Percentiles rank a stretch among this genome's conserved stretches.
Evolutionary conservation across 345 rosid genomes (phyloP).

Genomic region (Salix udensis): DNA sequence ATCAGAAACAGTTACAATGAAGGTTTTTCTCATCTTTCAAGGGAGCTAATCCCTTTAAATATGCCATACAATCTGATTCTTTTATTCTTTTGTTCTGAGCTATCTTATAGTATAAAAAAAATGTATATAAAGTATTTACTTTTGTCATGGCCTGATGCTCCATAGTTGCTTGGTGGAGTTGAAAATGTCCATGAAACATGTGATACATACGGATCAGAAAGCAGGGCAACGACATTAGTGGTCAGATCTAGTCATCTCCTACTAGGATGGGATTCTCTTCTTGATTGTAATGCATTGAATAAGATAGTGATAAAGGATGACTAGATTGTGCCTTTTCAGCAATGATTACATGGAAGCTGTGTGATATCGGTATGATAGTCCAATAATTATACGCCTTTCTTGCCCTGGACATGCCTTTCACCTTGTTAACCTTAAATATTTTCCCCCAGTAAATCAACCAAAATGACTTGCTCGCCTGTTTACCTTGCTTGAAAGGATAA

Average conservation of each 20-base stretch:
- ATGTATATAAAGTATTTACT: too few relatives aligned
- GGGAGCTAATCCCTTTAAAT: neutral
- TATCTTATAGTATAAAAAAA: neutral
- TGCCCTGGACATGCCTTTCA: neutral
- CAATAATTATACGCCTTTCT: neutral
- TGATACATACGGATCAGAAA: neutral
- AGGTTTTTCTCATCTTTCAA: neutral
- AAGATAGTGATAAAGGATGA: neutral
- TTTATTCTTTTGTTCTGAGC: neutral
- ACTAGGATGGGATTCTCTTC: neutral
- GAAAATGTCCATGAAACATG: neutral
- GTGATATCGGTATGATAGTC: neutral
- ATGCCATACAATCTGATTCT: neutral
- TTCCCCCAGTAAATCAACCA: too few relatives aligned
- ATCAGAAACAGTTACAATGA: constrained; percentile 15
- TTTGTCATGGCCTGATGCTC: neutral
- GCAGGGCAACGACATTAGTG: neutral
- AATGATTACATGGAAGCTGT: neutral
- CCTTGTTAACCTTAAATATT: neutral
- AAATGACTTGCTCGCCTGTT: too few relatives aligned
- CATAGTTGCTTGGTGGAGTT: constrained; percentile 3
- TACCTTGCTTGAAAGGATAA: too few relatives aligned
- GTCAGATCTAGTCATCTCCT: neutral
- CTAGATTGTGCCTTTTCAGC: neutral
- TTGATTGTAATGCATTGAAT: neutral